These are phyloP conservation scores for Spizellomyces punctatus DNA, from an alignment of 192 early-diverging fungal genomes.

Conservation along the genomic window DNA sequence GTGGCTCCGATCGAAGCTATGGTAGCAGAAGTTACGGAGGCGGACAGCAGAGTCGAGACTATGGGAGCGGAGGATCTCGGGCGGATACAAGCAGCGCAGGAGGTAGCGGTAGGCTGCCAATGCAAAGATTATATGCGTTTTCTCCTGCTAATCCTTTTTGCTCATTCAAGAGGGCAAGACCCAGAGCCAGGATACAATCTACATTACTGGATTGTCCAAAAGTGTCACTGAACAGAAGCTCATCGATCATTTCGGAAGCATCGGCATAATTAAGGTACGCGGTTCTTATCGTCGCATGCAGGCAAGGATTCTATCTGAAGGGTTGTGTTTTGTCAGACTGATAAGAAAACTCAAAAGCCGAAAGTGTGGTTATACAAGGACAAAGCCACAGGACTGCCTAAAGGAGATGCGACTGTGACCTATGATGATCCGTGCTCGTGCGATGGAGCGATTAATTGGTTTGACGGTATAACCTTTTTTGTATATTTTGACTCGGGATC, in stretches of 20 bases:
- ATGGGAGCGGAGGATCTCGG: no score
- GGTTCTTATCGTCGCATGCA: conserved; percentile 16
- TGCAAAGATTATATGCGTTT: no score
- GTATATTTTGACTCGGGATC: neutral
- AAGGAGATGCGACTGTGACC: conserved; percentile 79
- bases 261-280: conserved; percentile 68
- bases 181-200: conserved; percentile 67
- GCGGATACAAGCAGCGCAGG: no score
- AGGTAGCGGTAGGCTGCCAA: no score
- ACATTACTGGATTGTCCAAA: conserved; percentile 65
- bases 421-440: conserved; percentile 75
- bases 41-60: no score
- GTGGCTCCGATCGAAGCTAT: no score
- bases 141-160: neutral
- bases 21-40: no score
- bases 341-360: conserved; percentile 61
- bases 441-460: conserved; percentile 75
- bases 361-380: conserved; percentile 78
- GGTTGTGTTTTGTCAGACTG: conserved; percentile 42
- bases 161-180: conserved; percentile 23
- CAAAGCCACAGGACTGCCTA: conserved; percentile 60
- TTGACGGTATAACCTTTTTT: conserved; percentile 51
- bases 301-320: conserved; percentile 10
- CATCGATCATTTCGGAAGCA: conserved; percentile 63
- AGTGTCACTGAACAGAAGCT: conserved; percentile 65